Percentiles rank a stretch among this genome's conserved stretches.
Evolutionary conservation across 2,329 filamentous ascomycete species (phyloP).

Genomic region (Aspergillus floridensis): DNA sequence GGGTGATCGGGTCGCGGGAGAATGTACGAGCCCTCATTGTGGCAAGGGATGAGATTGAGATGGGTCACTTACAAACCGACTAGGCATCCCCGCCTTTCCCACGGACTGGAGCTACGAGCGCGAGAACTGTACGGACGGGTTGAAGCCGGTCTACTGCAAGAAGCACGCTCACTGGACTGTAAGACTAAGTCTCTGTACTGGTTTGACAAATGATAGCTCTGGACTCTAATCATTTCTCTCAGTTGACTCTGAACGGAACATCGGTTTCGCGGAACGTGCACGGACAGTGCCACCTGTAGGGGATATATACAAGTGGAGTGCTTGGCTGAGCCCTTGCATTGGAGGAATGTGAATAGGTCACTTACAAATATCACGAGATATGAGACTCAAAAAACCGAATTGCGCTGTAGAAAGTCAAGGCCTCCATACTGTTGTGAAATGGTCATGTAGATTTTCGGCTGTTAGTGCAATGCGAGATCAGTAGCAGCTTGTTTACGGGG

Average conservation of each 20-base stretch:
- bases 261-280: background rate
- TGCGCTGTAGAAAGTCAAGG: too few relatives aligned
- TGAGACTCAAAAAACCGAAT: background rate
- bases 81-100: conserved; percentile 1
- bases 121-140: background rate
- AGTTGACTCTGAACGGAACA: conserved; percentile 4
- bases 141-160: conserved; percentile 1
- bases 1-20: conserved; percentile 1
- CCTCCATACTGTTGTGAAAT: too few relatives aligned
- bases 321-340: background rate
- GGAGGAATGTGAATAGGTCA: background rate
- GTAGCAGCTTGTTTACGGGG: too few relatives aligned
- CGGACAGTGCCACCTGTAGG: conserved; percentile 1
- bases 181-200: background rate
- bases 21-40: background rate
- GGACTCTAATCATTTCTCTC: background rate
- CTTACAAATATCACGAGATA: background rate
- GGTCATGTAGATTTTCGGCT: too few relatives aligned
- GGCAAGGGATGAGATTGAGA: background rate
- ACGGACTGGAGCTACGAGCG: background rate
- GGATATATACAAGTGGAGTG: background rate
- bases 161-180: conserved; percentile 4
- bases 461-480: too few relatives aligned
- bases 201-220: background rate
- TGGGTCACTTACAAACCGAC: background rate